These are phyloP conservation scores for Pleodorina starrii DNA, from an alignment of 139 green algal genomes.

Conservation along the genomic window DNA sequence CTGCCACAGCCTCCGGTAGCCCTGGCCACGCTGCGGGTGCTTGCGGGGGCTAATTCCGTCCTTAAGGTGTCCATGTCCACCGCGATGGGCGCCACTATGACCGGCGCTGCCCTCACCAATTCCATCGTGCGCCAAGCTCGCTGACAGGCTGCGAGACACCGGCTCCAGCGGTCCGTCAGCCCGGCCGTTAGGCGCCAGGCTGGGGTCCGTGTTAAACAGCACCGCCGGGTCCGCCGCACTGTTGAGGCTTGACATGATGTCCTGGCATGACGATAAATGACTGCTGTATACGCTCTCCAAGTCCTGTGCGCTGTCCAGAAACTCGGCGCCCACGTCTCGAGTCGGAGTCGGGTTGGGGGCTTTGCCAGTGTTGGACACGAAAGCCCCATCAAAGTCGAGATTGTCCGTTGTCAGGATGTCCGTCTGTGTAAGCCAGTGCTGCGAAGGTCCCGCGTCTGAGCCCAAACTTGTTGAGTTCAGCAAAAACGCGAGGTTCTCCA, in stretches of 20 bases:
- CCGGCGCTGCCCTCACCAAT: background rate
- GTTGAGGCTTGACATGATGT: slow-evolving; percentile 34
- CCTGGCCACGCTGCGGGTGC: slow-evolving; percentile 58
- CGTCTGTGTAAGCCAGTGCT: slow-evolving; percentile 32
- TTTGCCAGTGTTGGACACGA: background rate
- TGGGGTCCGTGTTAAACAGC: slow-evolving; percentile 15
- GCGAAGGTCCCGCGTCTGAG: background rate
- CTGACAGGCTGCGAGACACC: slow-evolving; percentile 1
- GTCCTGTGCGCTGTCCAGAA: slow-evolving; percentile 39
- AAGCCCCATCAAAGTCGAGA: slow-evolving; percentile 20
- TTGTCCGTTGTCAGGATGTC: slow-evolving; percentile 47
- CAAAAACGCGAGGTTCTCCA: slow-evolving; percentile 30
- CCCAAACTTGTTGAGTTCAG: background rate
- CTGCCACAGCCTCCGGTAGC: slow-evolving; percentile 87
- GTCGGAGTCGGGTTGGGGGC: background rate
- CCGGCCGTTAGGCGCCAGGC: background rate
- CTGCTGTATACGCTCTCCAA: slow-evolving; percentile 36
- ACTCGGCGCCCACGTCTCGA: slow-evolving; percentile 1
- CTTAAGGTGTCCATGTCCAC: background rate
- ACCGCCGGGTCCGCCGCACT: background rate
- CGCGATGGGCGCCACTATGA: background rate
- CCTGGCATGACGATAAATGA: slow-evolving; percentile 37
- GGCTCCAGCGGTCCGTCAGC: background rate
- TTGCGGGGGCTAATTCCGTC: slow-evolving; percentile 31
- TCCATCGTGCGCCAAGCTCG: slow-evolving; percentile 16